Percentiles rank a stretch among this genome's conserved stretches.
Evolutionary conservation across 2,329 filamentous ascomycete species (phyloP).

Genomic region (Tympanopsis confertula): DNA sequence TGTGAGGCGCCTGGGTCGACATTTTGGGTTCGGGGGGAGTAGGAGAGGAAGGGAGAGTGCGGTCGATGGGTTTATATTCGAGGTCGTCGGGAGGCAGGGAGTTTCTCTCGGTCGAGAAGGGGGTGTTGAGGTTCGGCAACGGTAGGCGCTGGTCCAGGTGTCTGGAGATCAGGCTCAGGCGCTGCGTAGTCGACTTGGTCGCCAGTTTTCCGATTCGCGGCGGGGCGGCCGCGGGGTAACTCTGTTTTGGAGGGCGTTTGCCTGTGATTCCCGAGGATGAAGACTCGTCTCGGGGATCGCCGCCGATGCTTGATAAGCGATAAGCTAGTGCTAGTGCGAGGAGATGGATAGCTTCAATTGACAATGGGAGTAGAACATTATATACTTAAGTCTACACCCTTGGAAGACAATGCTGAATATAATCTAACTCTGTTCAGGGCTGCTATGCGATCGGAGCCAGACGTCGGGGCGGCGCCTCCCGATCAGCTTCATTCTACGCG

Average conservation of each 20-base stretch:
- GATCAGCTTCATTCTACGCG: too few relatives aligned
- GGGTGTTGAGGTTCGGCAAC: slow-evolving; percentile 47
- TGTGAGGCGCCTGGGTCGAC: slow-evolving; percentile 1
- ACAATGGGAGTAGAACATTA: too few relatives aligned
- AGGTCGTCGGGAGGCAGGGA: slow-evolving; percentile 37
- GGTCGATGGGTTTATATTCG: slow-evolving; percentile 31
- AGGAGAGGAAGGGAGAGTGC: slow-evolving; percentile 10
- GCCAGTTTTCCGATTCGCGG: slow-evolving; percentile 29
- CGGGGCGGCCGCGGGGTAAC: slow-evolving; percentile 16
- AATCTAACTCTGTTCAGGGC: too few relatives aligned
- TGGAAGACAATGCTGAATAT: too few relatives aligned
- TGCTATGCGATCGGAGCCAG: too few relatives aligned
- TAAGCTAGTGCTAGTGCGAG: too few relatives aligned
- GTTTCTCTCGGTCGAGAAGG: slow-evolving; percentile 47
- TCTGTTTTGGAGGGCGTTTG: not conserved
- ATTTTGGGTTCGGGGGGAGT: not conserved
- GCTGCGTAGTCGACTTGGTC: slow-evolving; percentile 31
- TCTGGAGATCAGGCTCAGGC: slow-evolving; percentile 46
- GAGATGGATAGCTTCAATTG: too few relatives aligned
- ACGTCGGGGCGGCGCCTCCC: too few relatives aligned
- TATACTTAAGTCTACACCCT: too few relatives aligned
- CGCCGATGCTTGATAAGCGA: too few relatives aligned
- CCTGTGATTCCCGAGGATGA: too few relatives aligned
- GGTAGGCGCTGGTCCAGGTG: slow-evolving; percentile 42
- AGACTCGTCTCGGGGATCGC: too few relatives aligned